Base-by-base conservation (phyloP, 345 rosid species). In the Hibiscus tridactylites region DNA sequence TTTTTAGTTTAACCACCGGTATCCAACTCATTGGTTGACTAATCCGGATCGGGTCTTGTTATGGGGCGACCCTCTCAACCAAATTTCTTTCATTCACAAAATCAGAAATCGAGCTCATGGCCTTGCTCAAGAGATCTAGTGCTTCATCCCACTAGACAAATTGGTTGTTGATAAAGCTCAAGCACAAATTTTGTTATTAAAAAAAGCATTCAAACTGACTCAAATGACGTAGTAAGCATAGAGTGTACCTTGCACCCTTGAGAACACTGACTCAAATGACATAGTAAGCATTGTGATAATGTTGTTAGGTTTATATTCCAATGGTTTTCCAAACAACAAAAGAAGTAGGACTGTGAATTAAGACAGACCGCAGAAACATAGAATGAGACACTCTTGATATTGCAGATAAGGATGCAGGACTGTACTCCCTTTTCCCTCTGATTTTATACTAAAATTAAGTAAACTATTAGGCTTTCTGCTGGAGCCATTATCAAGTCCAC, bases 191-290 rank as follows among this genome's bases (percentile, higher is more conserved):
- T 50, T 50, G n/a, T 1, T 42, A 42, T 42, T 42, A 42, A 42
- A 42, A 8, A 42, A 9, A 29, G 35, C 4, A 31, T 3, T 31
- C 4, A 31, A 31, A 31, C 35, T 31, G 35, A 31, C 35, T 31
- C 35, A 31, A 31, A 29, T 29, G 39, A 35, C 39, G 4, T 35
- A 4, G 39, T 35, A 35, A 35, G 39, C 44, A 39, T 39, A 39
- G 6, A 39, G 44, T 39, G 78, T 79, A 92, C 99, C 98, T 92
- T 9, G 99, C 99, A 80, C 99, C 97, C 81, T 96, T 96, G 53
- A 49, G 5, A 49, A 13, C 5, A 12, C 5, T 3, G 53, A 63
- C 50, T 39, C 15, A 0, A 64, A 19, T 44, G 53, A 21, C 16
- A 42, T 65, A 7, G 52, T 10, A 65, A 42, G 53, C 16, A 16